Conservation (phyloP, 1,284 basidiomycete genomes). For the Volvariella surrecta region DNA sequence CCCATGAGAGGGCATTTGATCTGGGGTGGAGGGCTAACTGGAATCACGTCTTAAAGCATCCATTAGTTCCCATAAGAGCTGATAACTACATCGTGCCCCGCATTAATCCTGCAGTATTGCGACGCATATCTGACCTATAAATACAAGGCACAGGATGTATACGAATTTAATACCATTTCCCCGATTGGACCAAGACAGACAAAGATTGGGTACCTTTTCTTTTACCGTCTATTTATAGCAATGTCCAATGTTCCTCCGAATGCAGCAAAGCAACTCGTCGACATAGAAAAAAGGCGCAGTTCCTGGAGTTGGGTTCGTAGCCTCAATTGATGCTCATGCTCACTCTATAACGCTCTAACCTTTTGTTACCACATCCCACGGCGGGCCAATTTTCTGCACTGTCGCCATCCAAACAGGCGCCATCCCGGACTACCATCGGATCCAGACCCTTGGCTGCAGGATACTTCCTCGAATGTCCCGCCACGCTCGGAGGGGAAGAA, state of each 20-base stretch:
- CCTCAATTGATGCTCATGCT: too few relatives aligned
- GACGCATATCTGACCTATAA: constrained; percentile 14
- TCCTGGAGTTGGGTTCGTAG: too few relatives aligned
- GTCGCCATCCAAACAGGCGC: constrained; percentile 42
- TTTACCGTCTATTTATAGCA: too few relatives aligned
- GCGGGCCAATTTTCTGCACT: constrained; percentile 41
- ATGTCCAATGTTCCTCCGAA: too few relatives aligned
- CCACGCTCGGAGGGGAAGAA: constrained; percentile 53
- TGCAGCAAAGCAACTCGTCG: too few relatives aligned
- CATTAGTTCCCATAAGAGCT: constrained; percentile 8
- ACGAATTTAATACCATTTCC: too few relatives aligned
- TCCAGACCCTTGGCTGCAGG: constrained; percentile 48
- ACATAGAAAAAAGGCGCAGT: too few relatives aligned
- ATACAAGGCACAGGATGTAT: too few relatives aligned
- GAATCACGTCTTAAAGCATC: not conserved
- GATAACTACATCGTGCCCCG: constrained; percentile 29
- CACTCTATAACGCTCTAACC: too few relatives aligned
- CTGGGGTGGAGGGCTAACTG: not conserved
- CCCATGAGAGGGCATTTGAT: not conserved
- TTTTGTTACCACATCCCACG: constrained; percentile 44
- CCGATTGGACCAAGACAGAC: too few relatives aligned
- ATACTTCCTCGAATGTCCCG: constrained; percentile 44
- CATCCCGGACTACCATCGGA: constrained; percentile 36
- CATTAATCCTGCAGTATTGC: constrained; percentile 28
- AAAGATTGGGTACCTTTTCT: too few relatives aligned